Evolutionary conservation across 345 rosid genomes (phyloP).

Genomic region (Lumnitzera littorea): DNA sequence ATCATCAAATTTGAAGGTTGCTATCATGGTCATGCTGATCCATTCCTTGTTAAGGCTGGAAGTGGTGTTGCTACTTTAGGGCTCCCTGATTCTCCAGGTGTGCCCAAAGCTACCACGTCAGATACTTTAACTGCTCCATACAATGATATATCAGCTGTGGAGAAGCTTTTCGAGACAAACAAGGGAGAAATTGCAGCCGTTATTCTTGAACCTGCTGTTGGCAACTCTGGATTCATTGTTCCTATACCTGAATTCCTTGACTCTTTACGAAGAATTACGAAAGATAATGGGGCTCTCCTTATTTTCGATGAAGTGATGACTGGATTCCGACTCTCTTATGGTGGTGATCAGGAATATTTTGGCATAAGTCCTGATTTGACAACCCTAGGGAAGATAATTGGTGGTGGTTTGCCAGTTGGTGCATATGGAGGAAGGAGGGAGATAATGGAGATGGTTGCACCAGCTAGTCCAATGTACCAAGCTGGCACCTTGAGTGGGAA

Average conservation of each 20-base stretch:
- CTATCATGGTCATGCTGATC: constrained; percentile 96
- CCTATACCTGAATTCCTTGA: constrained; percentile 69
- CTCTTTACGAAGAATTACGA: constrained; percentile 40
- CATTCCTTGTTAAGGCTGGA: constrained; percentile 92
- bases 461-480: constrained; percentile 98
- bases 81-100: constrained; percentile 93
- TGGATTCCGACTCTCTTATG: constrained; percentile 82
- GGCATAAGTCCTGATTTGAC: constrained; percentile 76
- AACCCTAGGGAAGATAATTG: constrained; percentile 87
- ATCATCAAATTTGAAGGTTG: constrained; percentile 92
- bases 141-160: constrained; percentile 63
- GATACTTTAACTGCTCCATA: constrained; percentile 74
- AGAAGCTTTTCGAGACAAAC: constrained; percentile 44
- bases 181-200: constrained; percentile 70
- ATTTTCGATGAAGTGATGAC: constrained; percentile 97
- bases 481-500: constrained; percentile 97
- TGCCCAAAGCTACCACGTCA: constrained; percentile 72
- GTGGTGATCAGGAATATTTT: constrained; percentile 91
- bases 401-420: constrained; percentile 90
- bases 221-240: constrained; percentile 77
- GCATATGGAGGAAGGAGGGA: constrained; percentile 95
- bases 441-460: constrained; percentile 96
- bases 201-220: constrained; percentile 91
- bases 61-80: constrained; percentile 96
- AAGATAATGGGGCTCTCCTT: constrained; percentile 61